Conservation (phyloP, 2,329 filamentous ascomycete species). For the Fusarium multiceps region DNA sequence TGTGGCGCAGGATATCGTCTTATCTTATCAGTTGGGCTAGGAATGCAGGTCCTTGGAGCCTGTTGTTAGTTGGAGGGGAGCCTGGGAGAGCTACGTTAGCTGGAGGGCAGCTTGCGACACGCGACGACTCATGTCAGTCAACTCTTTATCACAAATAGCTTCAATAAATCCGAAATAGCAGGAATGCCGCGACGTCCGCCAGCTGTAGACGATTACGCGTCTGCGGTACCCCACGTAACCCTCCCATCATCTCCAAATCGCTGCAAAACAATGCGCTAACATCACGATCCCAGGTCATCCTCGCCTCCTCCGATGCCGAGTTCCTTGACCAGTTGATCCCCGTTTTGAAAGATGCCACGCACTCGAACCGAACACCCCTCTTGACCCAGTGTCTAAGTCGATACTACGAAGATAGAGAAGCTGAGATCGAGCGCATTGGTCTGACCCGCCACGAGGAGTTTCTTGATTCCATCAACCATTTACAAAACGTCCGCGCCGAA, state of each 20-base stretch:
- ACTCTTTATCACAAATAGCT: slow-evolving; percentile 21
- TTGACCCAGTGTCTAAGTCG: slow-evolving; percentile 77
- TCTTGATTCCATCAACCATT: slow-evolving; percentile 89
- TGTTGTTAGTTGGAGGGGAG: slow-evolving; percentile 17
- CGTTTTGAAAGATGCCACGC: slow-evolving; percentile 88
- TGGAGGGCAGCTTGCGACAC: slow-evolving; percentile 33
- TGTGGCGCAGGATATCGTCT: background rate
- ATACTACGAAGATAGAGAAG: slow-evolving; percentile 87
- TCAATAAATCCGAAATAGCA: slow-evolving; percentile 19
- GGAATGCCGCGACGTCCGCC: slow-evolving; percentile 59
- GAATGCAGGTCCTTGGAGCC: background rate
- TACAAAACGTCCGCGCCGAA: slow-evolving; percentile 91
- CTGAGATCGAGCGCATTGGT: slow-evolving; percentile 93
- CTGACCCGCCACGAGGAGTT: slow-evolving; percentile 98
- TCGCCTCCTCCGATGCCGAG: slow-evolving; percentile 89
- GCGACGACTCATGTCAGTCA: slow-evolving; percentile 26
- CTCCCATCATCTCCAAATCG: slow-evolving; percentile 25
- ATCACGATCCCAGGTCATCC: slow-evolving; percentile 75
- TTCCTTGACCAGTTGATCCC: slow-evolving; percentile 97
- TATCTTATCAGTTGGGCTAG: slow-evolving; percentile 5
- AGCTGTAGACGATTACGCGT: slow-evolving; percentile 60
- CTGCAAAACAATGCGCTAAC: slow-evolving; percentile 18
- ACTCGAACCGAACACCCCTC: slow-evolving; percentile 76
- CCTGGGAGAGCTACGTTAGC: slow-evolving; percentile 10
- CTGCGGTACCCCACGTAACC: slow-evolving; percentile 59